Evolutionary conservation across 495 filamentous ascomycete species (phyloP), one percentile per base, ranked within the genome.

Genomic region (Hypoxylon subgilvum): DNA sequence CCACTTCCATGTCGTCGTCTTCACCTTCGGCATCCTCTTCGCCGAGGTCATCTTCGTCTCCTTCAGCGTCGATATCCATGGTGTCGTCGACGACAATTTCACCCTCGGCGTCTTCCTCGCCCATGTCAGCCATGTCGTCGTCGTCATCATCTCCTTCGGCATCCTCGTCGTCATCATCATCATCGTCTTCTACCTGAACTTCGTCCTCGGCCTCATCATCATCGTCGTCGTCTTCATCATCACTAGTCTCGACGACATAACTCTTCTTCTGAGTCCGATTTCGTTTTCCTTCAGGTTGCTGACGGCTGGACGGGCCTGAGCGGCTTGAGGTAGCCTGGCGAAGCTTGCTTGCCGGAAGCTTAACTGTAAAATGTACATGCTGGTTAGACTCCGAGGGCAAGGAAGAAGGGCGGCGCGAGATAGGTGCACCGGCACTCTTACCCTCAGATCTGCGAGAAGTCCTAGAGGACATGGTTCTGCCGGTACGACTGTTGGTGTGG

Each of bases 291-390:
- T 79, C 81, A 12, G 63, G 36, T 42, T 44, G 66, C 54, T 63
- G 71, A 52, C 63, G 59, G 54, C 53, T 48, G 39, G 61, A 58
- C 35, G 64, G 67, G 17, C 60, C 66, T 6, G 61, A 10, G 10
- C 68, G 69, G 46, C 72, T 74, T 36, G 77, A 79, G 18, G 86
- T 92, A 10, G 85, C 88, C 70, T 95, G 86, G 27, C 89, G 87
- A 46, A 94, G 79, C 77, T 90, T 94, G 75, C 80, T 88, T 23
- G 90, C 83, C 4, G 90, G 85, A 66, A 93, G 86, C 76, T 91
- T 96, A 62, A 96, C 86, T 22, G 88, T 95, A 40, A 96, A 76
- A 69, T 84, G 84, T 47, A 93, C 82, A 53, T 88, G 86, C 71
- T 82, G 83, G 55, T 76, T 79, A 30, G 75, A 74, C 54, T 83